Percentiles rank a stretch among this genome's conserved stretches.
phyloP scores from a whole-genome alignment of 495 filamentous ascomycete species.

The Elaphomyces granulatus region DNA sequence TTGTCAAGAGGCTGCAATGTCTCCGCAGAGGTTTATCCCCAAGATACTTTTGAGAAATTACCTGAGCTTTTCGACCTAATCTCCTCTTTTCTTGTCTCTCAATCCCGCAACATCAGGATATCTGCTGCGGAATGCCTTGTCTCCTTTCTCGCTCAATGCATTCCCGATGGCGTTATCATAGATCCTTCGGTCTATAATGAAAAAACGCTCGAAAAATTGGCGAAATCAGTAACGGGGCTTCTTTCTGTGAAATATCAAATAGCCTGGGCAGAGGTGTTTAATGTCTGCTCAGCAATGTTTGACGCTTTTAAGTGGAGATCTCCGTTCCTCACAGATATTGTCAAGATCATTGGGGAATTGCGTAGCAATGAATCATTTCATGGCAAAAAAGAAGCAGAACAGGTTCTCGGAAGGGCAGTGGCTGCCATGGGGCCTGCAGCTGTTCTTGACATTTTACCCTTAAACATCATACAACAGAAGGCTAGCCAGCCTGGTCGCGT shows the following conservation, averaged over 20 bases:
- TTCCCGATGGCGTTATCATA: constrained; percentile 63
- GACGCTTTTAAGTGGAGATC: constrained; percentile 71
- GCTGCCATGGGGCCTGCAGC: constrained; percentile 75
- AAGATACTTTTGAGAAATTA: constrained; percentile 78
- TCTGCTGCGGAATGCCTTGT: constrained; percentile 91
- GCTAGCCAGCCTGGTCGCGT: constrained; percentile 69
- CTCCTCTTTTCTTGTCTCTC: constrained; percentile 63
- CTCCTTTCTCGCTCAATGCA: constrained; percentile 76
- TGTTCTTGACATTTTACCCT: constrained; percentile 63
- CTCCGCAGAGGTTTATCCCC: constrained; percentile 66
- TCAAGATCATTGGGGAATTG: constrained; percentile 70
- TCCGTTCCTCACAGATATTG: constrained; percentile 57
- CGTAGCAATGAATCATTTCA: constrained; percentile 79
- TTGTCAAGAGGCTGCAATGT: constrained; percentile 90
- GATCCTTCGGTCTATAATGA: constrained; percentile 85
- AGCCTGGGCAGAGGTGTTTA: constrained; percentile 93
- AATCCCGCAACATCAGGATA: constrained; percentile 79
- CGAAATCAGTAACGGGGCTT: constrained; percentile 49
- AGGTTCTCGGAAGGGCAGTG: constrained; percentile 73
- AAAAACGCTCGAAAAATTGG: constrained; percentile 63
- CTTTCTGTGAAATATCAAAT: constrained; percentile 81
- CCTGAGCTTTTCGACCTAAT: constrained; percentile 68
- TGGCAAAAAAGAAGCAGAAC: constrained; percentile 89
- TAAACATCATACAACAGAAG: constrained; percentile 68
- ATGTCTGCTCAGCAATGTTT: constrained; percentile 74